Evolutionary conservation across 1,284 basidiomycete genomes (phyloP), one percentile per base, ranked within the genome.

Genomic region (Cutaneotrichosporon cavernicola): DNA sequence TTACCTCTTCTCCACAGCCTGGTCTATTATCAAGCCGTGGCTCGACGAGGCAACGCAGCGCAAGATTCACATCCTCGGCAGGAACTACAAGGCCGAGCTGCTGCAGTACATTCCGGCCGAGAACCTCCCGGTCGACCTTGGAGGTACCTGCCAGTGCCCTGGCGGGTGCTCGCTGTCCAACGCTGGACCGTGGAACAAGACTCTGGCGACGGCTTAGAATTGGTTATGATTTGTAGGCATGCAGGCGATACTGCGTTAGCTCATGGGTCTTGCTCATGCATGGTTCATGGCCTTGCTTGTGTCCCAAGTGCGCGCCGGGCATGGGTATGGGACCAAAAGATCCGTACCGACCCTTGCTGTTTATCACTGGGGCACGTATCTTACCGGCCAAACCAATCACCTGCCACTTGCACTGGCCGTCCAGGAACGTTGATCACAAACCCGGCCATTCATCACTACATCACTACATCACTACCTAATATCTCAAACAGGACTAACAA

Each of bases 31-130:
- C 83, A 97, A 94, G 83, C 88, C 87, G 9, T 98, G 92, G 92
- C 84, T 99, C 72, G 96, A 98, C 82, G 89, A 90, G 72, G 95
- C 95, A 43, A 98, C 95, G 26, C 92, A 93, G 57, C 85, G 86
- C 70, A 98, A 98, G 86, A 94, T 97, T 78, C 86, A 88, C 72
- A 93, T 97, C 75, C 79, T 95, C 58, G 87, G 89, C 40, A 81
- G 83, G 57, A 75, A 72, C 59, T 82, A 81, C 72, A 90, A 91
- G 77, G 85, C 85, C 16, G 86, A 86, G 78, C 81, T 97, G 62
- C 78, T 90, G 69, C 81, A 85, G 68, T 91, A 96, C 84, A 94
- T 98, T 76, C 87, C 89, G 5, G 82, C 82, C 18, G 89, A 92
- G 81, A 91, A 90, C 80, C 80, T 99, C 64, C 96, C 96, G 8